These are phyloP conservation scores for Leishmania tarentolae DNA, from an alignment of 208 protist species.

Conservation along the genomic window DNA sequence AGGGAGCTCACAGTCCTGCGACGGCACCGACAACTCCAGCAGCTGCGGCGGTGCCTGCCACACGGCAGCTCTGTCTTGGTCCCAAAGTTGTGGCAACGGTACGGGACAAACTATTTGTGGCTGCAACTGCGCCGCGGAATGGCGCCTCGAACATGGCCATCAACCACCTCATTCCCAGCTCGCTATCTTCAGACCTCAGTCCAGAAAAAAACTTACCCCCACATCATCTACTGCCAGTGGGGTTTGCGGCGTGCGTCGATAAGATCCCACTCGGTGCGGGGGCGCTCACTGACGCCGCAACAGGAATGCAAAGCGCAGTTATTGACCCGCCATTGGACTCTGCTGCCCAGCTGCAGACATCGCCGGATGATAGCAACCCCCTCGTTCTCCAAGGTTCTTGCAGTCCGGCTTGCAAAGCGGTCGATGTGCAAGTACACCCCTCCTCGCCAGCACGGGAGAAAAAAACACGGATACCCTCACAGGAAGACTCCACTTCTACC, in stretches of 20 bases:
- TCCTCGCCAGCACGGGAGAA: neutral
- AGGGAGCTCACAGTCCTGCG: neutral
- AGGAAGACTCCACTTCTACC: neutral
- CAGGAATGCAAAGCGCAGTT: neutral
- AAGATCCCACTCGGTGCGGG: neutral
- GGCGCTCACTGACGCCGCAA: no score
- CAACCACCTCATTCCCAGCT: slow-evolving; percentile 2
- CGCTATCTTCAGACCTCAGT: slow-evolving; percentile 2
- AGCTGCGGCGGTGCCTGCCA: neutral
- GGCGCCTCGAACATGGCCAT: slow-evolving; percentile 6
- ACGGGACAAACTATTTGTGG: neutral
- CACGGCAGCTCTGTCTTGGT: neutral
- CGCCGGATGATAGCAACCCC: neutral
- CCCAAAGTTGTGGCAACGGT: neutral
- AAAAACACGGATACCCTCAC: neutral
- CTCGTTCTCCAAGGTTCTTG: neutral
- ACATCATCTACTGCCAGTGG: neutral
- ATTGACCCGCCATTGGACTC: neutral
- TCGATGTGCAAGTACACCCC: neutral
- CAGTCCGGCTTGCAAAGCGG: neutral
- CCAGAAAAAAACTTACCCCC: neutral
- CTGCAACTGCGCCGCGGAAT: neutral
- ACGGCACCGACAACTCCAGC: neutral
- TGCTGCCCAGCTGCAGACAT: neutral
- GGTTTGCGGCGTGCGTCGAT: neutral